Conservation (phyloP, 345 rosid genomes). For the Mangifera indica region DNA sequence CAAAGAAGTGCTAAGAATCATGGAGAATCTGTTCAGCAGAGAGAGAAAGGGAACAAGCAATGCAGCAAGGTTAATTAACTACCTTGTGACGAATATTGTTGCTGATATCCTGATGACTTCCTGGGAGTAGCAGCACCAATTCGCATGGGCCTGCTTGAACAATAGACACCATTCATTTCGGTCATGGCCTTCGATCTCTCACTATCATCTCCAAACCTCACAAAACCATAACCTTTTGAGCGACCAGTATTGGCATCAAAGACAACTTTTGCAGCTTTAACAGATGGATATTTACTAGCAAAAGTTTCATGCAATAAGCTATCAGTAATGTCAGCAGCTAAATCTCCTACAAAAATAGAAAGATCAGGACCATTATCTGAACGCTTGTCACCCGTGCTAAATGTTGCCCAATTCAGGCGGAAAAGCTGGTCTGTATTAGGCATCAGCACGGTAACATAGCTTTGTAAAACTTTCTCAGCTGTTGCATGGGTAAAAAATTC, state of each 20-base stretch:
- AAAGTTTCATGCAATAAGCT: conserved; percentile 69
- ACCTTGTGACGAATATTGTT: conserved; percentile 62
- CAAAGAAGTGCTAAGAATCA: background rate
- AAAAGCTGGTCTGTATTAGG: conserved; percentile 82
- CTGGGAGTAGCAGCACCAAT: conserved; percentile 95
- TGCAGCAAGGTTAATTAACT: conserved; percentile 18
- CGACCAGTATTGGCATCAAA: conserved; percentile 93
- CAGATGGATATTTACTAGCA: conserved; percentile 70
- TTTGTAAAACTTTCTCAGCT: conserved; percentile 84
- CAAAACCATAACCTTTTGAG: conserved; percentile 96
- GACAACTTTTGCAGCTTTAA: conserved; percentile 90
- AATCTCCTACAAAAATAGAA: conserved; percentile 94
- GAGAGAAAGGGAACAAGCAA: background rate
- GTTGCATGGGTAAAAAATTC: conserved; percentile 79
- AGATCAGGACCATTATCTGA: conserved; percentile 84
- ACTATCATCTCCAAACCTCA: conserved; percentile 87
- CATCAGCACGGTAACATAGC: conserved; percentile 63
- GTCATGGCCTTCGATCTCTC: conserved; percentile 85
- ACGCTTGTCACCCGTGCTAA: conserved; percentile 83
- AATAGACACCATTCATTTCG: conserved; percentile 90
- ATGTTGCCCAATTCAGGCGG: conserved; percentile 97
- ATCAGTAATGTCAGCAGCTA: conserved; percentile 93
- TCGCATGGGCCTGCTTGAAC: conserved; percentile 94
- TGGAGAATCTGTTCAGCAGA: background rate
- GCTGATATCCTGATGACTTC: conserved; percentile 82